These are phyloP conservation scores for Diutina mesorugosa DNA, from an alignment of 1,139 yeast genomes.

Conservation along the genomic window DNA sequence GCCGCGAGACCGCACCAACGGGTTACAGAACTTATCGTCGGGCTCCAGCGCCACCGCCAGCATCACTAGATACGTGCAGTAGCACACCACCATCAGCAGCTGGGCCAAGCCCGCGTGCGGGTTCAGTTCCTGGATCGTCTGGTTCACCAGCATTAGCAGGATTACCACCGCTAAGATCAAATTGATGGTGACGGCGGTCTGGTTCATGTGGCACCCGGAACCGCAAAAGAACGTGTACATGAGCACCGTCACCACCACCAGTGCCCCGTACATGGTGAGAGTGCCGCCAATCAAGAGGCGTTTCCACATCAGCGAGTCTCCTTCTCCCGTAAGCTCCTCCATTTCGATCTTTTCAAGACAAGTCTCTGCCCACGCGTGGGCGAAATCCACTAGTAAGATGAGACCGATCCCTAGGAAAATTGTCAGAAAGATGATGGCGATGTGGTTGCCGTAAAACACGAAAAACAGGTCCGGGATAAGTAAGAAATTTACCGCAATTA, in stretches of 20 bases:
- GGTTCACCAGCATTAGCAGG: slow-evolving; percentile 64
- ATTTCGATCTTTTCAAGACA: slow-evolving; percentile 84
- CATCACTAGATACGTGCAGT: slow-evolving; percentile 84
- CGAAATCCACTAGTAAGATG: slow-evolving; percentile 85
- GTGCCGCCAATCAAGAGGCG: slow-evolving; percentile 78
- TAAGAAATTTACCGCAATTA: slow-evolving; percentile 53
- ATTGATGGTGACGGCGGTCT: slow-evolving; percentile 73
- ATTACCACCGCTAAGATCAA: slow-evolving; percentile 50
- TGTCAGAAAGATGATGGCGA: slow-evolving; percentile 77
- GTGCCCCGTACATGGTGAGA: slow-evolving; percentile 63
- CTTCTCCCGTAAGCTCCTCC: slow-evolving; percentile 54
- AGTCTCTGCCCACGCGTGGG: slow-evolving; percentile 98
- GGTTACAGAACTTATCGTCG: slow-evolving; percentile 85
- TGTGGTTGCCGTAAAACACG: slow-evolving; percentile 81
- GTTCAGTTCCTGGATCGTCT: slow-evolving; percentile 79
- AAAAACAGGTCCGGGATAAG: slow-evolving; percentile 77
- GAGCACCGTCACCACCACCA: slow-evolving; percentile 56
- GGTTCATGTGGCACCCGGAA: slow-evolving; percentile 82
- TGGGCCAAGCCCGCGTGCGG: slow-evolving; percentile 97
- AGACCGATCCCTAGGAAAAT: slow-evolving; percentile 82
- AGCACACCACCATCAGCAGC: slow-evolving; percentile 88
- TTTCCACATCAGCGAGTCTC: slow-evolving; percentile 58
- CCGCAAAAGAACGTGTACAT: slow-evolving; percentile 82
- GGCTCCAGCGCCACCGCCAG: slow-evolving; percentile 97
- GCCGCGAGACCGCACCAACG: slow-evolving; percentile 76